Evolutionary conservation across 2,329 filamentous ascomycete genomes (phyloP), one percentile per base, ranked within the genome.

Genomic region (Raffaelea arxii): DNA sequence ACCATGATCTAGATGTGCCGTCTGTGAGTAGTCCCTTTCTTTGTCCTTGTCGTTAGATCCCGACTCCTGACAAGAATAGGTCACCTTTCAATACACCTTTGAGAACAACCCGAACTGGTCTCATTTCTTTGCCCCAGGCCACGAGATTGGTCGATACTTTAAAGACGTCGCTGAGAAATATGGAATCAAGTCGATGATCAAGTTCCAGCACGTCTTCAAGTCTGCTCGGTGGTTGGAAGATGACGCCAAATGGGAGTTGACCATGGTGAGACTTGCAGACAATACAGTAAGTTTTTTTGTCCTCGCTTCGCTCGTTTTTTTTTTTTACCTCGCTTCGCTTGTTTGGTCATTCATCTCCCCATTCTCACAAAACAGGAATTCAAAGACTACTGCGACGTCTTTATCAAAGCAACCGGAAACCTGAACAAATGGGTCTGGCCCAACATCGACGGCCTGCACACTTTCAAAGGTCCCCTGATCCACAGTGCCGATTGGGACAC

Each of bases 81-180:
- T n/a, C 58, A 79, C 81, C 19, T 87, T 87, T 54, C 82, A 86
- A 56, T 75, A 75, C 7, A 79, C 77, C 0, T 86, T 85, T 58
- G 68, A 70, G 6, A 80, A 81, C 1, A 86, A 86, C 47, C 75
- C 72, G 0, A 69, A 84, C 52, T 88, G 84, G 84, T 72, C 71
- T 0, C 78, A 85, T 54, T 71, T 80, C 49, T 87, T 84, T 55
- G 75, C 82, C 0, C 75, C 77, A 32, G 82, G 82, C 0, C 58
- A 65, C 4, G 84, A 88, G 59, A 87, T 88, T 48, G 64, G 70
- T 6, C 69, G 75, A 14, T 88, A 88, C 57, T 80, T 80, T 78
- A 71, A 83, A 53, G 60, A 61, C 0, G 60, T 84, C 3, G 80
- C 82, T 0, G 65, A 66, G 9, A 83, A 86, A 53, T 73, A 85